Evolutionary conservation across 2,329 filamentous ascomycete species (phyloP), one percentile per base, ranked within the genome.

Genomic region (Diplodia corticola): DNA sequence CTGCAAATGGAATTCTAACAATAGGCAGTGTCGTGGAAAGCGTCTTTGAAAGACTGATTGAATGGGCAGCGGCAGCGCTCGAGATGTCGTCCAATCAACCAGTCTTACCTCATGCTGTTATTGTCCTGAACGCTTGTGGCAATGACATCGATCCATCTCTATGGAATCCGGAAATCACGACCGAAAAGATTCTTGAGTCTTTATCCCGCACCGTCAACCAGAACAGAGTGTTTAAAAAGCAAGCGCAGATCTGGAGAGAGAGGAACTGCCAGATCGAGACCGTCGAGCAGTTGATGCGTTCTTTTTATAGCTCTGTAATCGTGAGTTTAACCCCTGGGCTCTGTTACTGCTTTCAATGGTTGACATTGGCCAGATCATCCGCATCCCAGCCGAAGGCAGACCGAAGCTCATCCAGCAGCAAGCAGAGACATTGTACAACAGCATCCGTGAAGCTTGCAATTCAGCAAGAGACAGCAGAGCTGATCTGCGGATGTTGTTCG

Each of bases 31-130:
- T 78, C 5, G 76, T 83, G 50, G 81, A 83, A 63, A 75, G 73
- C 9, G 79, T 80, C 22, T 73, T 83, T 20, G 74, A 77, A 57
- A 75, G 74, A 68, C 73, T 86, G 3, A 71, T 86, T 13, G 76
- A 80, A 48, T 86, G 84, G 84, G 84, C 83, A 13, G 77, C 79
- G 2, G 80, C 82, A 12, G 81, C 81, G 1, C 74, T 86, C 5
- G 83, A 86, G 68, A 84, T 80, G 67, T 84, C 83, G 0, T 78
- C 82, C 50, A 86, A 86, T 67, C 84, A 86, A 69, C 84, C 84
- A 0, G 79, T 82, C 2, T 77, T 86, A 3, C 84, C 85, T 3
- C 83, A 85, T 69, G 84, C 81, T 5, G 80, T 87, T 61, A 82
- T 87, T 50, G 83, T 82, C 0, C 74, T 86, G 37, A 86, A 86